Evolutionary conservation across 768 basidiomycete species (phyloP), one percentile per base, ranked within the genome.

Genomic region (Boletus huronensis): DNA sequence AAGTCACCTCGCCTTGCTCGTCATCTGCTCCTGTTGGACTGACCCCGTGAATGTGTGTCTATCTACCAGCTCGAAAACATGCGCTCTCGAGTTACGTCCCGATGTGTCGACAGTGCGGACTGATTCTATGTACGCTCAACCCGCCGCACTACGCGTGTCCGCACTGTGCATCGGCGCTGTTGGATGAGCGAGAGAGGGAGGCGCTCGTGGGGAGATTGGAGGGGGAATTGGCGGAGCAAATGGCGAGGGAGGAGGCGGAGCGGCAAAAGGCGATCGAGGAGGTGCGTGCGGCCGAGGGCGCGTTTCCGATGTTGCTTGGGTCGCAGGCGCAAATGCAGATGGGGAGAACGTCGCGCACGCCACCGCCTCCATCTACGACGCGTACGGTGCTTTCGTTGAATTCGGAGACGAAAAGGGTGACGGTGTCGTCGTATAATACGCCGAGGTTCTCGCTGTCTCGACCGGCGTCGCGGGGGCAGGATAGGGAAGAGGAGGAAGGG

Each of bases 381-480:
- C 82, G 82, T 56, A 84, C 80, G 63, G 82, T 87, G 10, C 59
- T 88, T 23, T 85, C 87, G 9, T 60, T 88, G 34, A 79, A 79
- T 52, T 70, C 75, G 10, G 77, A 77, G 53, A 79, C 76, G 26
- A 79, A 79, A 44, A 78, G 72, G 53, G 77, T 83, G 21, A 77
- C 70, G 2, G 73, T 88, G 6, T 77, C 82, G 2, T 81, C 85
- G 0, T 84, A 79, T 60, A 75, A 58, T 26, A 64, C 66, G 2
- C 72, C 76, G 6, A 64, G 61, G 3, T 70, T 73, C 6, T 56
- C 66, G 3, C 43, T 59, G 6, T 70, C 74, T 17, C 70, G 74
- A 2, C 61, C 73, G 5, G 61, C 70, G 17, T 76, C 77, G 25
- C 70, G 73, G 2, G 64, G 54, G 1, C 66, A 74, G 46, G 65